Base-by-base conservation (phyloP, 495 filamentous ascomycete genomes). In the Penicillium bialowiezense region DNA sequence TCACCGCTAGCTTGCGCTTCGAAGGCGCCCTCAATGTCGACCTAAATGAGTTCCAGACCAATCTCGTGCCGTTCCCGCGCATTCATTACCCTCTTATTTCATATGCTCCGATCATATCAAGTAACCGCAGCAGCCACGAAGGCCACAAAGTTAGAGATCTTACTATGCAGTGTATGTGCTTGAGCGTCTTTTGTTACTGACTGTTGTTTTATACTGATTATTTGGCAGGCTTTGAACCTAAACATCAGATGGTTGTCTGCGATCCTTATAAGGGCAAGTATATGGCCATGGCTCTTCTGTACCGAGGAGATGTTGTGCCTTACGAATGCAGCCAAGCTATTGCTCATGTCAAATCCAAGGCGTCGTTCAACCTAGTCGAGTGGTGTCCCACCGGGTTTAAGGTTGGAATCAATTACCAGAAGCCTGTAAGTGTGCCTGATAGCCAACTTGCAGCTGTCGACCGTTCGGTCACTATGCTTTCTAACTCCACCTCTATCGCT, bases 311-410 rank as follows among this genome's bases (percentile, higher is more conserved):
- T 58, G 88, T 90, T 47, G 87, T 93, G 44, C 87, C 90, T 39
- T 87, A 84, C 52, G 90, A 95, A 75, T 90, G 87, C 75, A 84
- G 76, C 58, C 80, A 83, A 29, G 90, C 90, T 26, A 83, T 92
- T 44, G 87, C 87, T 21, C 77, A 82, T 18, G 78, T 95, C 54
- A 95, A 95, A 75, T 84, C 89, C 59, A 92, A 91, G 77, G 58
- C 83, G 12, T 90, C 89, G 21, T 91, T 95, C 79, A 90, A 95
- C 78, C 79, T 95, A 47, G 90, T 95, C 48, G 90, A 95, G 68
- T 95, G 90, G 90, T 95, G 90, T 73, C 90, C 90, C 14, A 95
- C 90, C 41, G 90, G 90, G 48, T 95, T 95, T 83, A 95, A 95
- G 80, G 77, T 95, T 48, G 90, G 90, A 58, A 93, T 95, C 77